Base-by-base conservation (phyloP, 2,329 filamentous ascomycete species). In the Thielaviopsis musarum region DNA sequence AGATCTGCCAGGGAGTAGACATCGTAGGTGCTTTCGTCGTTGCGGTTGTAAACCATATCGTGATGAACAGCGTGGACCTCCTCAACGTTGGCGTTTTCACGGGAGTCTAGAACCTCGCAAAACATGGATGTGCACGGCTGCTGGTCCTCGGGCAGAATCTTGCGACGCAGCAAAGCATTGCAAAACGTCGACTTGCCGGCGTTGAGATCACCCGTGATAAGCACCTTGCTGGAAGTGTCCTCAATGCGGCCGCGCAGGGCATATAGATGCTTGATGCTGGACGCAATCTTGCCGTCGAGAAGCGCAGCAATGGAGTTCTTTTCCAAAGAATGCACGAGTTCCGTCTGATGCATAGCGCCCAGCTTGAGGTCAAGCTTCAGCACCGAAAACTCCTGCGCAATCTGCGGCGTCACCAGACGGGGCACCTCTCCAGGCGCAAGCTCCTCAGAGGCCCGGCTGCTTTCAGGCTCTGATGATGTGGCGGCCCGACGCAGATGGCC, bases 131-230 rank as follows among this genome's bases (percentile, higher is more conserved):
- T 98, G 71, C 93, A 98, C 1, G 93, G 93, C 69, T 97, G 93
- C 70, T 98, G 91, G 66, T 98, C 93, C 71, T 97, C 93, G 0
- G 93, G 93, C 3, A 98, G 73, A 28, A 98, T 81, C 71, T 97
- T 97, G 63, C 91, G 83, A 62, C 93, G 85, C 49, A 98, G 73
- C 1, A 98, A 75, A n/a, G 93, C 93, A 71, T 98, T 98, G 74
- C 93, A 98, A 67, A 98, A 98, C 0, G 93, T 98, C 3, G 93
- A 98, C 69, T 98, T 98, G 68, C 93, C 93, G 9, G 93, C 91
- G 68, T 98, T 98, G 58, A 98, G 73, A 69, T 98, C 93, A 67
- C 93, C 93, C 0, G 93, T 98, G 19, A 98, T 84, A 61, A 98
- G 74, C 1, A 98, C 93, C 70, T 98, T 98, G 72, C 91, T 97